These are phyloP conservation scores for Yamadazyma triangularis DNA, from an alignment of 1,139 yeast species.

Conservation along the genomic window DNA sequence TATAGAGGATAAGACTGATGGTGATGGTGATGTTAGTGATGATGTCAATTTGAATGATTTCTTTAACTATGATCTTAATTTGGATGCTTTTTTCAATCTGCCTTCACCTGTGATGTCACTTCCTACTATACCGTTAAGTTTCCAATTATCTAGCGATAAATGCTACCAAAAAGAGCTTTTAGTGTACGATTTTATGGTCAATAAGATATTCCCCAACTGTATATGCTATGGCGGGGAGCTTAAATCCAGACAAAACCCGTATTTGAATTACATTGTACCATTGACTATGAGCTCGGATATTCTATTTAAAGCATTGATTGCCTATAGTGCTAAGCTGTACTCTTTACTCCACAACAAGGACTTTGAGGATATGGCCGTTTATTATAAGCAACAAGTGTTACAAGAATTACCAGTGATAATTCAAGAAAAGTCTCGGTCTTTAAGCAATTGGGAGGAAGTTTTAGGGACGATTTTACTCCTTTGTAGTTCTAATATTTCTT, in stretches of 20 bases:
- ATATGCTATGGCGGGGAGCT: conserved; percentile 20
- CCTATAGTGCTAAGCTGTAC: conserved; percentile 31
- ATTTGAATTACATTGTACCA: conserved; percentile 29
- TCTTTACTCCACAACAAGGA: conserved; percentile 21
- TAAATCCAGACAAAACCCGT: conserved; percentile 22
- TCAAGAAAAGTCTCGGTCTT: conserved; percentile 16
- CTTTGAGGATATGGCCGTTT: conserved; percentile 19
- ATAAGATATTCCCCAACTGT: conserved; percentile 28
- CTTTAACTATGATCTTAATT: not conserved
- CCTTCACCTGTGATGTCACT: not conserved
- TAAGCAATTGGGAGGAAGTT: conserved; percentile 30
- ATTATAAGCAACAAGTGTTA: conserved; percentile 21
- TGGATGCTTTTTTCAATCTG: not conserved
- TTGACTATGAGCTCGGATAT: conserved; percentile 23
- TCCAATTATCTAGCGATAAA: conserved; percentile 4
- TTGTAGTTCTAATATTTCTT: conserved; percentile 35
- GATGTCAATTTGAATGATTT: too few species aligned
- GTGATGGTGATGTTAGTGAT: too few species aligned
- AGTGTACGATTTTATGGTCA: conserved; percentile 24
- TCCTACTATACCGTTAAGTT: conserved; percentile 5
- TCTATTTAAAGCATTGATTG: conserved; percentile 26
- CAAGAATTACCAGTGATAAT: conserved; percentile 23
- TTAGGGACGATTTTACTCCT: conserved; percentile 32
- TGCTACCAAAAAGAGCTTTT: conserved; percentile 13
- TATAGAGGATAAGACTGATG: too few species aligned